Conservation (phyloP, 768 basidiomycete species). For the Pilatotrama ljubarskyi region DNA sequence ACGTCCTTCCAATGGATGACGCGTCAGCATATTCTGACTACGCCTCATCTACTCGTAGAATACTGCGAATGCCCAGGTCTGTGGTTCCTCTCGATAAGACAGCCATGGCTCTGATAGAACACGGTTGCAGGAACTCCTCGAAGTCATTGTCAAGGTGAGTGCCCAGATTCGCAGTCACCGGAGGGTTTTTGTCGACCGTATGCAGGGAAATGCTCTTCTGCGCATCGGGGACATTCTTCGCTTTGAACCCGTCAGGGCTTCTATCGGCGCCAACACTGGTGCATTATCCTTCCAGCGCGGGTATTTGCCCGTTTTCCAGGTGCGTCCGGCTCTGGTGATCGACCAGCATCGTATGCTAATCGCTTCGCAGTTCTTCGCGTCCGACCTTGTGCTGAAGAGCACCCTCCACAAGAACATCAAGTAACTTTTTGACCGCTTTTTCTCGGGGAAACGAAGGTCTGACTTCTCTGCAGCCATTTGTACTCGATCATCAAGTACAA, state of each 20-base stretch:
- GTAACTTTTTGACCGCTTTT: conserved; percentile 38
- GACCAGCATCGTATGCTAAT: neutral
- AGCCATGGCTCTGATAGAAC: neutral
- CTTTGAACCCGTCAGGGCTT: conserved; percentile 43
- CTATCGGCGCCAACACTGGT: conserved; percentile 30
- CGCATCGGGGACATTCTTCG: conserved; percentile 51
- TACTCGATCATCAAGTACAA: conserved; percentile 21
- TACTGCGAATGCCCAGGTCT: conserved; percentile 50
- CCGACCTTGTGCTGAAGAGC: conserved; percentile 59
- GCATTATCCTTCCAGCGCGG: conserved; percentile 61
- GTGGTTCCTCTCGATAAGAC: conserved; percentile 15
- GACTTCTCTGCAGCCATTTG: conserved; percentile 7
- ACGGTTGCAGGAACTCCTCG: conserved; percentile 38
- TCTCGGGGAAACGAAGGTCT: neutral
- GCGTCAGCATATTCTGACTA: neutral
- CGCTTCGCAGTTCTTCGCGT: conserved; percentile 48
- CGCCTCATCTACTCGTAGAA: conserved; percentile 31
- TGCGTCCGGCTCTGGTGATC: conserved; percentile 24
- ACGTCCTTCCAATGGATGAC: neutral
- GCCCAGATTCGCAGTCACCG: neutral
- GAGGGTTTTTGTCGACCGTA: neutral
- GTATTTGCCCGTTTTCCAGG: conserved; percentile 53
- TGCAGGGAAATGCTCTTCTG: conserved; percentile 49
- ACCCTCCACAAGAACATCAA: conserved; percentile 52
- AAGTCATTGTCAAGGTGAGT: conserved; percentile 39